Percentiles rank a stretch among this genome's conserved stretches.
Evolutionary conservation across 179 eudicot genomes (phyloP).

Genomic region (Pouteria campechiana): DNA sequence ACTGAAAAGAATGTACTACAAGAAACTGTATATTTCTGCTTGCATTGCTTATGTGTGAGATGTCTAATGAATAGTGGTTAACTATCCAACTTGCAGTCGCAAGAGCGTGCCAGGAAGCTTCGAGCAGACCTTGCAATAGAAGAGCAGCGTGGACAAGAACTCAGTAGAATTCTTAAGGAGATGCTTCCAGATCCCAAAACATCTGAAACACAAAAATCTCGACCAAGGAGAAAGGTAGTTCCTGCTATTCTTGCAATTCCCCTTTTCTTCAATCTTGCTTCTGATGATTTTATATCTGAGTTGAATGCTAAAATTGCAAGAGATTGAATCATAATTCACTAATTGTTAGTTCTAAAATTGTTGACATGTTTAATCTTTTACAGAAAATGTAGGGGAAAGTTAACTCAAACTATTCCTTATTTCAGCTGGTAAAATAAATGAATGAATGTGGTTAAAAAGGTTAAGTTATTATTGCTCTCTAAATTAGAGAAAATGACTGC

Average conservation of each 20-base stretch:
- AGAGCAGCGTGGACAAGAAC: constrained; percentile 73
- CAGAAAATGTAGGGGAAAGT: no score
- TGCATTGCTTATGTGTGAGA: background rate
- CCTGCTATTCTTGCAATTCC: constrained; percentile 3
- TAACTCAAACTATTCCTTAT: no score
- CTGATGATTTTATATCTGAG: no score
- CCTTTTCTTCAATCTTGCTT: background rate
- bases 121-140: constrained; percentile 83
- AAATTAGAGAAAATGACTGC: no score
- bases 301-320: no score
- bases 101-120: constrained; percentile 85
- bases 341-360: no score
- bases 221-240: constrained; percentile 60
- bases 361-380: no score
- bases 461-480: no score
- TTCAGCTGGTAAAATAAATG: no score
- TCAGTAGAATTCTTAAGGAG: constrained; percentile 63
- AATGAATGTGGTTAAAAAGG: no score
- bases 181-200: constrained; percentile 57
- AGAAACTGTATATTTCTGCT: background rate
- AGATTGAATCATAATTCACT: no score
- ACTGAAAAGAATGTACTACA: no score
- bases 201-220: constrained; percentile 43
- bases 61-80: background rate
- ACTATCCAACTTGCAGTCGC: constrained; percentile 43